Evolutionary conservation across 2,329 filamentous ascomycete genomes (phyloP).

Genomic region (Plectosphaerella cucumerina): DNA sequence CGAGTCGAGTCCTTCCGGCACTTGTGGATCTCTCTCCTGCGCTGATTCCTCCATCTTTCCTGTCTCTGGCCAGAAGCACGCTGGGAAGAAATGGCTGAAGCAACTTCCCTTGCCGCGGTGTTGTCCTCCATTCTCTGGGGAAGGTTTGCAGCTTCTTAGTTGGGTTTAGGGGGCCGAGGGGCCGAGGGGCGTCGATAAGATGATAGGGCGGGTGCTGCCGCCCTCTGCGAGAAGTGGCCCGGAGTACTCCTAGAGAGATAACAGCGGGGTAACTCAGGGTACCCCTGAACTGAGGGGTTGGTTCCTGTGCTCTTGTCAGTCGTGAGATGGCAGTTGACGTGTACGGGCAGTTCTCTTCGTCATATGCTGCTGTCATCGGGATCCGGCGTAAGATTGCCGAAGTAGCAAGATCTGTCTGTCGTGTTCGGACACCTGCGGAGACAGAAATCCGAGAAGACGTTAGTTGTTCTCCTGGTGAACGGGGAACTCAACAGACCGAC

Average conservation of each 20-base stretch:
- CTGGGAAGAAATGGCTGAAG: too few relatives aligned
- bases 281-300: background rate
- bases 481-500: background rate
- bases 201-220: background rate
- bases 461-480: background rate
- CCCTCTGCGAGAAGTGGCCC: too few relatives aligned
- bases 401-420: background rate
- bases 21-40: too few relatives aligned
- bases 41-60: too few relatives aligned
- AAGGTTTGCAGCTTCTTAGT: background rate
- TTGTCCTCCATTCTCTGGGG: too few relatives aligned
- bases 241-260: background rate
- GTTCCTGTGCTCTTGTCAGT: background rate
- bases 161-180: background rate
- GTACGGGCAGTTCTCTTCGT: background rate
- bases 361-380: background rate
- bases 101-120: too few relatives aligned
- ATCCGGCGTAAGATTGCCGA: background rate
- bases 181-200: background rate
- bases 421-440: background rate
- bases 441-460: background rate
- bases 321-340: too few relatives aligned
- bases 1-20: too few relatives aligned
- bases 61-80: too few relatives aligned
- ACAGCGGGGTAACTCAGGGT: slow-evolving; percentile 1